phyloP scores from a whole-genome alignment of 1,139 yeast genomes.

The Ashbya aceris region DNA sequence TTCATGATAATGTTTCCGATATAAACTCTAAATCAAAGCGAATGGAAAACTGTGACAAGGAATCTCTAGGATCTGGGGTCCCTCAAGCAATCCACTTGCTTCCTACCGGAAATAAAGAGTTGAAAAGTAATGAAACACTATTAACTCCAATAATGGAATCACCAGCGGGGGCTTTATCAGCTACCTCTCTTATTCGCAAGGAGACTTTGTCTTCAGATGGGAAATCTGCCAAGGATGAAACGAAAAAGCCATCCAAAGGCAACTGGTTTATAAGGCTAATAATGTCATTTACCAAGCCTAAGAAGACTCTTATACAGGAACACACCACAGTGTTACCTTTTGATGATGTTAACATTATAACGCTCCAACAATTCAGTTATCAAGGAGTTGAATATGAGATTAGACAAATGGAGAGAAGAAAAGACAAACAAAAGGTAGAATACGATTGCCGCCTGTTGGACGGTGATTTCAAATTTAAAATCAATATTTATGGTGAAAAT shows the following conservation, averaged over 20 bases:
- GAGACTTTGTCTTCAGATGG: neutral
- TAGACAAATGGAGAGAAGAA: constrained; percentile 16
- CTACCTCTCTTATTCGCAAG: neutral
- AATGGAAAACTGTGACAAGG: too few relatives aligned
- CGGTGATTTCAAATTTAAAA: constrained; percentile 22
- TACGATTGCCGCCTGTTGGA: constrained; percentile 20
- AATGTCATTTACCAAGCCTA: constrained; percentile 3
- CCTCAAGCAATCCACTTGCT: too few relatives aligned
- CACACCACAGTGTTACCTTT: constrained; percentile 13
- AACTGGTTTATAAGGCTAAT: neutral
- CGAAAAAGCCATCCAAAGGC: neutral
- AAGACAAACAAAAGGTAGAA: constrained; percentile 18
- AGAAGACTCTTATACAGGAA: constrained; percentile 3
- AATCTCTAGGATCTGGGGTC: too few relatives aligned
- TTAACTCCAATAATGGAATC: neutral
- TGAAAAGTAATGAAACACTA: neutral
- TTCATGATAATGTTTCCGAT: too few relatives aligned
- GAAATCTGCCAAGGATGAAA: neutral
- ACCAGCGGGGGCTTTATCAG: neutral
- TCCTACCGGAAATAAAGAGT: too few relatives aligned
- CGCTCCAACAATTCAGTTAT: constrained; percentile 21
- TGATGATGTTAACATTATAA: constrained; percentile 23
- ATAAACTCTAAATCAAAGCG: too few relatives aligned
- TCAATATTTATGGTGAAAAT: constrained; percentile 14
- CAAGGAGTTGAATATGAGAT: constrained; percentile 22